Percentiles rank a stretch among this genome's conserved stretches.
phyloP scores from a whole-genome alignment of 2,329 filamentous ascomycete species.

The Nigrospora sphaerica region DNA sequence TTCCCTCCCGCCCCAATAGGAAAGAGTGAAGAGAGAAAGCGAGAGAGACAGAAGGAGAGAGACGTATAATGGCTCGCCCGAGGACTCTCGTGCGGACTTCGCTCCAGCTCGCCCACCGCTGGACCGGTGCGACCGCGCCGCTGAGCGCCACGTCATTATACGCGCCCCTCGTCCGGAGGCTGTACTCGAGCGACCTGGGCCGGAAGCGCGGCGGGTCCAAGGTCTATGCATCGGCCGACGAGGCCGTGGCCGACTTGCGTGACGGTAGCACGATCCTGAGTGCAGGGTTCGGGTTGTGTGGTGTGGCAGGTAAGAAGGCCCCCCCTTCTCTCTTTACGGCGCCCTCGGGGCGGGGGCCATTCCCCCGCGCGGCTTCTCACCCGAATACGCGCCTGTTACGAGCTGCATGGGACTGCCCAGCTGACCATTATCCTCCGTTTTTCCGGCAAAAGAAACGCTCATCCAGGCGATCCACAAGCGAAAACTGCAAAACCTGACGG shows the following conservation, averaged over 20 bases:
- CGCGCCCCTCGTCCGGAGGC: constrained; percentile 8
- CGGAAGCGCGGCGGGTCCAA: constrained; percentile 33
- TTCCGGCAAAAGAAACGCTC: constrained; percentile 50
- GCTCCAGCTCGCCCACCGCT: constrained; percentile 16
- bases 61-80: constrained; percentile 17
- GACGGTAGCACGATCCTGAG: constrained; percentile 66
- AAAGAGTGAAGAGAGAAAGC: no score
- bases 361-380: no score
- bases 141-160: constrained; percentile 9
- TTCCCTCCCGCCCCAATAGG: no score
- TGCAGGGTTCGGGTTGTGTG: constrained; percentile 77
- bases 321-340: constrained; percentile 7
- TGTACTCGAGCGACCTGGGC: constrained; percentile 14
- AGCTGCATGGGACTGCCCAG: background rate
- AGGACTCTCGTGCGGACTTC: constrained; percentile 16
- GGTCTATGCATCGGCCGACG: constrained; percentile 50
- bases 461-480: constrained; percentile 60
- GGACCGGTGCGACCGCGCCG: constrained; percentile 10
- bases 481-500: constrained; percentile 58
- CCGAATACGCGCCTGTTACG: no score
- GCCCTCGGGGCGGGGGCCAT: no score
- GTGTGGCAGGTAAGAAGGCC: constrained; percentile 52
- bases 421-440: constrained; percentile 3
- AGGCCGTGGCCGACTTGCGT: constrained; percentile 63
- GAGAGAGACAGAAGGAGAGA: background rate